A percentile compares a stretch with the other conserved stretches of the same genome.
These are phyloP conservation scores for Emergomyces pasteurianus DNA, from an alignment of 2,329 filamentous ascomycete genomes.

Conservation along the genomic window DNA sequence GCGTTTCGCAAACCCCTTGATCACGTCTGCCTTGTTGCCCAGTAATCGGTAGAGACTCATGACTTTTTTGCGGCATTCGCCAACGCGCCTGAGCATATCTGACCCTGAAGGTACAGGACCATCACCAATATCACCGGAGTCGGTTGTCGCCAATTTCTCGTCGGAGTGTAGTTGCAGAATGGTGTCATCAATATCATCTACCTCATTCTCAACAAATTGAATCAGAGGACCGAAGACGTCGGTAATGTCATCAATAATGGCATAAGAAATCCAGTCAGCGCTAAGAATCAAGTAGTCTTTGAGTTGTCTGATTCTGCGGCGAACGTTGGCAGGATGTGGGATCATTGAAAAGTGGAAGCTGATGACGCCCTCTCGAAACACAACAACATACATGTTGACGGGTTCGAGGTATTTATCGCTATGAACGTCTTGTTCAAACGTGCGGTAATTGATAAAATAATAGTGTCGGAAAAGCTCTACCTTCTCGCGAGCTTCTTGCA, in stretches of 20 bases:
- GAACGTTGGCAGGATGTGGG: constrained; percentile 91
- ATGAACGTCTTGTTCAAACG: constrained; percentile 86
- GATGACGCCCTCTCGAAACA: constrained; percentile 89
- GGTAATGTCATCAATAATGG: constrained; percentile 95
- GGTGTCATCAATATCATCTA: constrained; percentile 89
- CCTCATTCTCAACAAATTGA: constrained; percentile 85
- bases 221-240: constrained; percentile 92
- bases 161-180: constrained; percentile 69
- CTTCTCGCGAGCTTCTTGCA: constrained; percentile 95
- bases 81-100: constrained; percentile 85
- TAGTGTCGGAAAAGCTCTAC: constrained; percentile 96
- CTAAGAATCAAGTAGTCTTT: constrained; percentile 87
- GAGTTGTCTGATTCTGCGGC: constrained; percentile 81
- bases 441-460: constrained; percentile 97
- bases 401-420: constrained; percentile 88
- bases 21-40: constrained; percentile 96
- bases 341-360: constrained; percentile 97
- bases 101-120: constrained; percentile 42
- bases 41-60: constrained; percentile 89
- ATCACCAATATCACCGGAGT: constrained; percentile 9
- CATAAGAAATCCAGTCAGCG: constrained; percentile 97
- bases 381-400: constrained; percentile 94
- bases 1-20: constrained; percentile 96
- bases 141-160: constrained; percentile 14
- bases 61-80: constrained; percentile 90